These are phyloP conservation scores for Fusarium falciforme DNA, from an alignment of 2,329 filamentous ascomycete species.

Conservation along the genomic window DNA sequence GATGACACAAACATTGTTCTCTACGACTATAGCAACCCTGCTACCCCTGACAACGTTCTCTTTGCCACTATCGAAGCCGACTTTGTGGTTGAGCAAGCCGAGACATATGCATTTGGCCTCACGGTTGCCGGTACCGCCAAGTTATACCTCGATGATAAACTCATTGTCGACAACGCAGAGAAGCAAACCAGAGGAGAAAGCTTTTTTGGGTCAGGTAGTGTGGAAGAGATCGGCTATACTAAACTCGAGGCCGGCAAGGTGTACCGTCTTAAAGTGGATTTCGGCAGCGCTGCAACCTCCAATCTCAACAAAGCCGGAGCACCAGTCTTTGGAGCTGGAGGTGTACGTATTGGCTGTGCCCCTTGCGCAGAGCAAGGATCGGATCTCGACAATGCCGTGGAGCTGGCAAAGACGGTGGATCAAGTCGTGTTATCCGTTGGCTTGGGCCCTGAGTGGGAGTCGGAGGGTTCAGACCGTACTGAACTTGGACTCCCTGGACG, in stretches of 20 bases:
- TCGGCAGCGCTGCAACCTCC: conserved; percentile 68
- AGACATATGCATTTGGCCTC: conserved; percentile 72
- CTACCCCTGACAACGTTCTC: conserved; percentile 62
- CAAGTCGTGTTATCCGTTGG: conserved; percentile 84
- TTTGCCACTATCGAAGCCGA: conserved; percentile 71
- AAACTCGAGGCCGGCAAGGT: conserved; percentile 65
- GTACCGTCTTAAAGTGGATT: conserved; percentile 70
- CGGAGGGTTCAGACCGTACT: conserved; percentile 81
- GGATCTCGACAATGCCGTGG: conserved; percentile 74
- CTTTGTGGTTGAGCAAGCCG: conserved; percentile 68
- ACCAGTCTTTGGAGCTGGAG: conserved; percentile 65
- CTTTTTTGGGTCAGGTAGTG: conserved; percentile 74
- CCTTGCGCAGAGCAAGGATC: conserved; percentile 67
- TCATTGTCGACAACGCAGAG: conserved; percentile 74
- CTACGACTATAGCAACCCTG: conserved; percentile 63
- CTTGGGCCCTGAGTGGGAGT: conserved; percentile 84
- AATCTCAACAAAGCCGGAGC: conserved; percentile 63
- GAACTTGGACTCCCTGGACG: conserved; percentile 81
- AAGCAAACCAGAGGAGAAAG: conserved; percentile 71
- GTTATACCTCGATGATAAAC: conserved; percentile 70
- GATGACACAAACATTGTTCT: conserved; percentile 62
- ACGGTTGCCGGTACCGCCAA: conserved; percentile 74
- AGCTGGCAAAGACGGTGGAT: conserved; percentile 75
- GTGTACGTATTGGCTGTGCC: conserved; percentile 71
- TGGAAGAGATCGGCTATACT: conserved; percentile 69